Percentiles rank a stretch among this genome's conserved stretches.
These are phyloP conservation scores for Glycine soja DNA, from an alignment of 306 rosid species.

Conservation along the genomic window DNA sequence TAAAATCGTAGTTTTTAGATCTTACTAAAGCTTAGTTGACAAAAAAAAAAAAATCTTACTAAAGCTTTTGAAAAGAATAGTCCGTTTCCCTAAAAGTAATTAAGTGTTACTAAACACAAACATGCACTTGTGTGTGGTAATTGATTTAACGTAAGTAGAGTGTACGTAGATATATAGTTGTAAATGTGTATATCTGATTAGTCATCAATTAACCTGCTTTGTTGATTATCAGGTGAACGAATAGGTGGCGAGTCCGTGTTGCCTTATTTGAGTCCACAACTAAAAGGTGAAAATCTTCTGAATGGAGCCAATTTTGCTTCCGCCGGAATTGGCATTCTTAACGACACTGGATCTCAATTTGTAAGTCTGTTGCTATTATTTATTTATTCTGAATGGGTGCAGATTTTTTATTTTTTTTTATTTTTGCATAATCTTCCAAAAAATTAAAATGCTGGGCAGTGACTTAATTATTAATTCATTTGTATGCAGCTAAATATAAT, in stretches of 20 bases:
- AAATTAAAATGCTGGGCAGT: neutral
- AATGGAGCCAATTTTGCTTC: conserved; percentile 85
- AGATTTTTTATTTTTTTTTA: no score
- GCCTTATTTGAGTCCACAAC: conserved; percentile 78
- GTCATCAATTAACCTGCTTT: neutral
- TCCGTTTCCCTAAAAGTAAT: neutral
- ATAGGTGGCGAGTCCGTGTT: conserved; percentile 59
- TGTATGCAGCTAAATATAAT: conserved; percentile 64
- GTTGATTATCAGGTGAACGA: conserved; percentile 59
- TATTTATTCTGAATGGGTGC: no score
- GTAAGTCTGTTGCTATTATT: conserved; percentile 48
- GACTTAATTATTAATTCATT: neutral
- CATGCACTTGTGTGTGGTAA: neutral
- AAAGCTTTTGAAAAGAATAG: neutral
- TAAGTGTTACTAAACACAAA: neutral
- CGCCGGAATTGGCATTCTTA: conserved; percentile 81
- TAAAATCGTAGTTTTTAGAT: neutral
- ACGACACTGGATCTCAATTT: conserved; percentile 83
- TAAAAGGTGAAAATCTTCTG: conserved; percentile 65
- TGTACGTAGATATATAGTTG: no score
- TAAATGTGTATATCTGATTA: no score
- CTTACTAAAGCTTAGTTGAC: neutral
- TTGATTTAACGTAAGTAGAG: neutral
- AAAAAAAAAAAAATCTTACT: no score
- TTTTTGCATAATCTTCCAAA: no score